Evolutionary conservation across 495 filamentous ascomycete genomes (phyloP).

Genomic region (Sordaria brevicollis): DNA sequence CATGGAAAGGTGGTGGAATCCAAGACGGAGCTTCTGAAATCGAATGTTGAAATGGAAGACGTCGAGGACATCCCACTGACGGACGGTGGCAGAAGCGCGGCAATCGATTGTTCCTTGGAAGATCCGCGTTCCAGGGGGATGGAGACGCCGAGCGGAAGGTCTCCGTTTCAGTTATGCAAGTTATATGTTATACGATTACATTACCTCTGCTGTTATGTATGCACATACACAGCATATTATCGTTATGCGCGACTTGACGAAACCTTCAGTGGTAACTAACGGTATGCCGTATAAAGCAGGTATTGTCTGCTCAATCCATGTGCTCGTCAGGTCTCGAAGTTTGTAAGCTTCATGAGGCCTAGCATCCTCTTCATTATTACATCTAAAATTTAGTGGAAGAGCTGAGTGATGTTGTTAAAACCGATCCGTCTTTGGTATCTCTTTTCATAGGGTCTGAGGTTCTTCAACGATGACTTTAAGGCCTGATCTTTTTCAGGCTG

Average conservation of each 20-base stretch:
- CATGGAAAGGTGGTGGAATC: background rate
- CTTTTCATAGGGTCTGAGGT: too few relatives aligned
- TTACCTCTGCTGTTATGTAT: background rate
- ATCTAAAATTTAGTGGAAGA: too few relatives aligned
- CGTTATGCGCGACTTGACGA: background rate
- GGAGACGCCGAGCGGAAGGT: background rate
- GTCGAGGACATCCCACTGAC: background rate
- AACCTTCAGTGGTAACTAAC: background rate
- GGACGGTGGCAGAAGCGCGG: background rate
- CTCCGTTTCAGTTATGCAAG: background rate
- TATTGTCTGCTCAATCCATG: too few relatives aligned
- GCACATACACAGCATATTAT: too few relatives aligned
- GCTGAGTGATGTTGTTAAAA: too few relatives aligned
- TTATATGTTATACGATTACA: background rate
- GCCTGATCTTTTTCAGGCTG: too few relatives aligned
- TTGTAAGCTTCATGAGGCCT: too few relatives aligned
- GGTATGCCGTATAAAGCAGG: background rate
- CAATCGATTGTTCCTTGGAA: background rate
- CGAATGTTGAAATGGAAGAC: background rate
- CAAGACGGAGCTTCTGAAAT: background rate
- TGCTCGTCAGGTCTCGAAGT: too few relatives aligned
- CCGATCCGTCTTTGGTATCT: too few relatives aligned
- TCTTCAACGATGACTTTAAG: too few relatives aligned
- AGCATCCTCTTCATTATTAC: too few relatives aligned
- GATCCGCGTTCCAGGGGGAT: background rate